Conservation (phyloP, 495 filamentous ascomycete species). For the Tirmania nivea region DNA sequence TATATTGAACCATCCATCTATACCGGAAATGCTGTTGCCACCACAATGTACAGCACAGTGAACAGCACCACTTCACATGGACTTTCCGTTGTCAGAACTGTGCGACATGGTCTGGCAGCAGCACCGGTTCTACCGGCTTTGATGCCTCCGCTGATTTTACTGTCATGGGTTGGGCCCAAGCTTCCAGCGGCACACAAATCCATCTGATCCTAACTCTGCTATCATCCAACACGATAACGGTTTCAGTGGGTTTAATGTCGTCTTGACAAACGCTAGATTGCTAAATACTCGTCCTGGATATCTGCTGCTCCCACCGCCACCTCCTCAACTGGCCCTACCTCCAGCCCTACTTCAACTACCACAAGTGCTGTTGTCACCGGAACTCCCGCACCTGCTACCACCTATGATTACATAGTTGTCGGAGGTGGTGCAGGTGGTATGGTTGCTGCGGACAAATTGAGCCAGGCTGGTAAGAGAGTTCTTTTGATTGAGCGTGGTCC, state of each 20-base stretch:
- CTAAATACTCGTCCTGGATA: constrained; percentile 30
- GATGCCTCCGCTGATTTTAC: constrained; percentile 24
- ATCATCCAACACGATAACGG: constrained; percentile 26
- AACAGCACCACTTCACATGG: constrained; percentile 32
- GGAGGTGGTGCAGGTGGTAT: constrained; percentile 45
- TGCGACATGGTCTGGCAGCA: constrained; percentile 28
- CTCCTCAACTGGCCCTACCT: neutral
- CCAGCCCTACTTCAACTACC: constrained; percentile 12
- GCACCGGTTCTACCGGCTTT: constrained; percentile 22
- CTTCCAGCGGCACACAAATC: constrained; percentile 18
- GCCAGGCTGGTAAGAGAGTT: constrained; percentile 38
- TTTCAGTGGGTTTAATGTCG: constrained; percentile 26
- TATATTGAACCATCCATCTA: constrained; percentile 37
- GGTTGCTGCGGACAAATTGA: constrained; percentile 41
- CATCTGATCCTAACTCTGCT: constrained; percentile 19
- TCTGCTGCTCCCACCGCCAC: constrained; percentile 15
- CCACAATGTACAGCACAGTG: constrained; percentile 34
- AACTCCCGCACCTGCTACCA: constrained; percentile 26
- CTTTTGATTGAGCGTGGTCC: constrained; percentile 48
- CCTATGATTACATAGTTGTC: constrained; percentile 47
- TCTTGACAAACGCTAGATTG: constrained; percentile 24
- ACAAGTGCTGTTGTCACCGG: constrained; percentile 18
- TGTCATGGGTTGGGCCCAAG: constrained; percentile 29
- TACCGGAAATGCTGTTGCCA: constrained; percentile 28
- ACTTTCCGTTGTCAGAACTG: constrained; percentile 44